These are phyloP conservation scores for Mycena amicta DNA, from an alignment of 768 basidiomycete genomes.

Conservation along the genomic window DNA sequence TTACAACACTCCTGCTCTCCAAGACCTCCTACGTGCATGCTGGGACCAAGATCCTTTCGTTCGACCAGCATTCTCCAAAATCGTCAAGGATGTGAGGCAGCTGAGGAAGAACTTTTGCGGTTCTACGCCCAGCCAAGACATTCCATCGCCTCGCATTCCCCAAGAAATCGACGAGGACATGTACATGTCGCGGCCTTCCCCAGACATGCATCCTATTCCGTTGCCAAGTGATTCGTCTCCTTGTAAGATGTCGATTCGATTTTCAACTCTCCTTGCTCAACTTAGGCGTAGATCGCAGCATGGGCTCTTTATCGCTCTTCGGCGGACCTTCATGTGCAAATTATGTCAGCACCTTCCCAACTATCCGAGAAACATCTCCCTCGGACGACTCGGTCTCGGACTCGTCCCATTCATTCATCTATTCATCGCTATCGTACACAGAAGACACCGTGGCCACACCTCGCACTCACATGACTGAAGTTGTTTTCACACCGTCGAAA, in stretches of 20 bases:
- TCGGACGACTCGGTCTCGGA: slow-evolving; percentile 14
- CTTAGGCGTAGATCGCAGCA: slow-evolving; percentile 6
- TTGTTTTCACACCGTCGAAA: slow-evolving; percentile 41
- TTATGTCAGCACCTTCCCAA: slow-evolving; percentile 16
- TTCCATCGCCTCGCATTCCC: slow-evolving; percentile 32
- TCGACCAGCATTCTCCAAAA: slow-evolving; percentile 56
- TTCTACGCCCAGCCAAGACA: slow-evolving; percentile 30
- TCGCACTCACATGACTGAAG: slow-evolving; percentile 39
- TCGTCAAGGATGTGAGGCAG: slow-evolving; percentile 48
- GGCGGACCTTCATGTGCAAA: slow-evolving; percentile 10
- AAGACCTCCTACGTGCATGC: slow-evolving; percentile 51
- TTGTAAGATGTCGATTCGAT: slow-evolving; percentile 22
- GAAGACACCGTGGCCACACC: slow-evolving; percentile 39
- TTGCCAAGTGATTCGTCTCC: slow-evolving; percentile 24
- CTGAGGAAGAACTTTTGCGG: slow-evolving; percentile 45
- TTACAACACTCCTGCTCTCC: slow-evolving; percentile 35
- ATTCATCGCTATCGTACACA: slow-evolving; percentile 25
- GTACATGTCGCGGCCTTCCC: slow-evolving; percentile 33
- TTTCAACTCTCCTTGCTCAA: background rate
- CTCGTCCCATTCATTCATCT: slow-evolving; percentile 14
- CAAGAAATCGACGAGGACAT: slow-evolving; percentile 21
- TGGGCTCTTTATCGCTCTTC: slow-evolving; percentile 8
- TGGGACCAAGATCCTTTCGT: slow-evolving; percentile 56
- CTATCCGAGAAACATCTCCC: slow-evolving; percentile 26
- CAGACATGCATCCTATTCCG: slow-evolving; percentile 42